A percentile compares a stretch with the other conserved stretches of the same genome.
These are phyloP conservation scores for Gossypium mustelinum DNA, from an alignment of 345 rosid species.

Conservation along the genomic window DNA sequence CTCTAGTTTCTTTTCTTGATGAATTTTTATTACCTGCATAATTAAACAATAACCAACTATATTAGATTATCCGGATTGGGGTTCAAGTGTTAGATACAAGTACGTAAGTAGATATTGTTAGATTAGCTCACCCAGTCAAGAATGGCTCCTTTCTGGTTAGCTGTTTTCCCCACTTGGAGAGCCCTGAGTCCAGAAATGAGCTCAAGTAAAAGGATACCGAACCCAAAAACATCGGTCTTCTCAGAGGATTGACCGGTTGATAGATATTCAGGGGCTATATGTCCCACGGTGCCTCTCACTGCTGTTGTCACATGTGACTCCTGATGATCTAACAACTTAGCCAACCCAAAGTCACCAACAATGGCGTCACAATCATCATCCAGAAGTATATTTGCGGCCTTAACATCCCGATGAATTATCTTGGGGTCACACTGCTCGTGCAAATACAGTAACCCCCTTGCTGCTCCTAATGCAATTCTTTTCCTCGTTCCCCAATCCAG, in stretches of 20 bases:
- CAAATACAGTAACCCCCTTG: conserved; percentile 83
- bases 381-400: conserved; percentile 94
- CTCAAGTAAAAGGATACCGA: conserved; percentile 88
- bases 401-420: conserved; percentile 94
- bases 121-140: conserved; percentile 81
- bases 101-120: background rate
- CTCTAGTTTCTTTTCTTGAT: conserved; percentile 86
- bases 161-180: conserved; percentile 77
- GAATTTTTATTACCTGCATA: conserved; percentile 75
- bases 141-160: conserved; percentile 84
- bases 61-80: no score
- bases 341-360: conserved; percentile 95
- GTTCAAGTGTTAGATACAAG: background rate
- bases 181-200: conserved; percentile 82
- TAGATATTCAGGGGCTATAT: conserved; percentile 96
- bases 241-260: conserved; percentile 97
- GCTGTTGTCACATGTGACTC: conserved; percentile 95
- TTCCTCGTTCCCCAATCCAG: conserved; percentile 93
- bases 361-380: conserved; percentile 85
- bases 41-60: background rate
- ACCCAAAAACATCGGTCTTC: conserved; percentile 97
- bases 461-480: conserved; percentile 88
- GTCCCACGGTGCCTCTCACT: conserved; percentile 96
- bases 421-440: conserved; percentile 99
- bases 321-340: conserved; percentile 81